These are phyloP conservation scores for Solanum appendiculatum DNA, from an alignment of 257 asterid genomes.

Conservation along the genomic window DNA sequence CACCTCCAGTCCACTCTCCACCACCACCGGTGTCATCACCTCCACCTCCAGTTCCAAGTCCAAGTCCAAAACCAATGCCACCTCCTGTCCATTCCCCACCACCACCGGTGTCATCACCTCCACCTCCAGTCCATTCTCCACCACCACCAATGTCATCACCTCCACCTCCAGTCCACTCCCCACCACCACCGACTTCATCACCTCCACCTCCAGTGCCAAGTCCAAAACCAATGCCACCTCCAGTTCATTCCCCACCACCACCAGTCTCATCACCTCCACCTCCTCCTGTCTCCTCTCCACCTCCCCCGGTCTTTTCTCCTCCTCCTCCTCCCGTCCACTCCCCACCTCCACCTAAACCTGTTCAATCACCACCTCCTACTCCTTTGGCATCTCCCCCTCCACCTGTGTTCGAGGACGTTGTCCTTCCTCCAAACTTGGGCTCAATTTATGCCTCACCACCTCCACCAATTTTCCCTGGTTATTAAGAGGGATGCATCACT, in stretches of 20 bases:
- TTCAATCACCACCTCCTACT: constrained; percentile 12
- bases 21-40: background rate
- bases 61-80: too few species aligned
- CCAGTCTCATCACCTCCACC: background rate
- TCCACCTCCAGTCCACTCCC: background rate
- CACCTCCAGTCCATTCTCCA: constrained; percentile 11
- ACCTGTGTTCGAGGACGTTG: constrained; percentile 6
- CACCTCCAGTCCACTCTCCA: background rate
- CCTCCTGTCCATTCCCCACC: background rate
- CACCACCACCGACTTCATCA: constrained; percentile 1
- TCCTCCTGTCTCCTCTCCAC: background rate
- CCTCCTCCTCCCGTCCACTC: background rate
- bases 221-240: background rate
- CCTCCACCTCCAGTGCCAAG: background rate
- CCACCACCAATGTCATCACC: background rate
- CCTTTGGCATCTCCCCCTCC: constrained; percentile 29
- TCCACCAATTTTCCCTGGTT: constrained; percentile 59
- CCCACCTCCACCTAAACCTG: background rate
- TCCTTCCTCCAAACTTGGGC: constrained; percentile 37
- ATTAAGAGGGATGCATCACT: constrained; percentile 19
- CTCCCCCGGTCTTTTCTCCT: background rate
- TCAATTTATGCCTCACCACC: constrained; percentile 49
- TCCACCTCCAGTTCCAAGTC: background rate
- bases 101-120: background rate
- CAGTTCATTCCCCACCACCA: constrained; percentile 8